phyloP scores from a whole-genome alignment of 2,329 filamentous ascomycete species.

The Shiraia bambusicola region DNA sequence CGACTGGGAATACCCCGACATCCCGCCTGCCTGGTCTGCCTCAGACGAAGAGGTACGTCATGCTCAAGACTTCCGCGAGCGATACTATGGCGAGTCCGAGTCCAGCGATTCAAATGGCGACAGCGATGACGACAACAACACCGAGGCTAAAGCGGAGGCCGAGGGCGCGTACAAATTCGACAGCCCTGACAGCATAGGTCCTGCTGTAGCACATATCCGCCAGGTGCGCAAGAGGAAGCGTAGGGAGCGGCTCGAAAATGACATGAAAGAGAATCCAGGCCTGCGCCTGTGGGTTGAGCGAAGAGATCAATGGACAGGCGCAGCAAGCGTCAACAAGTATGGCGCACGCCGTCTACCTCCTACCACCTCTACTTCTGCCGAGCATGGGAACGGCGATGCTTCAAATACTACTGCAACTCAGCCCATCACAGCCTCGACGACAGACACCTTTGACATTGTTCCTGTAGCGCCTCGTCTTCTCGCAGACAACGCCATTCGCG shows the following conservation, averaged over 20 bases:
- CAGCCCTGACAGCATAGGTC: constrained; percentile 47
- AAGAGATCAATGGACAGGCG: constrained; percentile 83
- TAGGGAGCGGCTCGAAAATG: constrained; percentile 41
- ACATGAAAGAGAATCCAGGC: constrained; percentile 72
- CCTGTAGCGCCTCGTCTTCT: constrained; percentile 75
- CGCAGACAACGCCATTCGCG: constrained; percentile 71
- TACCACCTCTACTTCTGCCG: constrained; percentile 4
- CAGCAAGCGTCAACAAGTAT: constrained; percentile 52
- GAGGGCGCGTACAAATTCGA: constrained; percentile 46
- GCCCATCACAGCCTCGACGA: constrained; percentile 5
- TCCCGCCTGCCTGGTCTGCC: constrained; percentile 35
- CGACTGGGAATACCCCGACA: constrained; percentile 49
- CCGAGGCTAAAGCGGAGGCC: no score
- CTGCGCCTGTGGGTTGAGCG: constrained; percentile 75
- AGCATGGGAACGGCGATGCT: constrained; percentile 11
- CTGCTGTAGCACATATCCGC: constrained; percentile 35
- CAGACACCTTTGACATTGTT: constrained; percentile 51
- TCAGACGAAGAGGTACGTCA: constrained; percentile 38
- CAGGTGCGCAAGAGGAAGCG: constrained; percentile 42
- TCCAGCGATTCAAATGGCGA: constrained; percentile 28
- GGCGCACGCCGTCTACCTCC: constrained; percentile 11
- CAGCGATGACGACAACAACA: constrained; percentile 19
- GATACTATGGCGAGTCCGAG: constrained; percentile 45
- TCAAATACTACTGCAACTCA: constrained; percentile 9
- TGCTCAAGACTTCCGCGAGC: constrained; percentile 45